Conservation (phyloP, 805 yeast species). For the Pichia phayaonensis region DNA sequence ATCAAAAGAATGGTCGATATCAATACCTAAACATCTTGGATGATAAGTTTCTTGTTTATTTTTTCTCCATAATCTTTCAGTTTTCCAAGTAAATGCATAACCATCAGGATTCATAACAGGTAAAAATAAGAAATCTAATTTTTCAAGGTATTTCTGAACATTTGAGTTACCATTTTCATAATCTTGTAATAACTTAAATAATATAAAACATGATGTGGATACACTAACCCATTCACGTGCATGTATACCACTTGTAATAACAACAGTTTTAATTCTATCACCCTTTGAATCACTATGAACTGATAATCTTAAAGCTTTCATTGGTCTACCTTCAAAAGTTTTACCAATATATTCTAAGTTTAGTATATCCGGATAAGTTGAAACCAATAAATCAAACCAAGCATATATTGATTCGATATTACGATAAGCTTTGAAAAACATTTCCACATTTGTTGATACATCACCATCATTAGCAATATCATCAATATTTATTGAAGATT, state of each 20-base stretch:
- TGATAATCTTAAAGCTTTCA: slow-evolving; percentile 59
- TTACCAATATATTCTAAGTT: slow-evolving; percentile 61
- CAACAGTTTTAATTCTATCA: slow-evolving; percentile 48
- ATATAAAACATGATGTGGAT: slow-evolving; percentile 54
- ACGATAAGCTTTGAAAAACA: slow-evolving; percentile 66
- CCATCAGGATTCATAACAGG: slow-evolving; percentile 93
- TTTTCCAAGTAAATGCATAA: slow-evolving; percentile 72
- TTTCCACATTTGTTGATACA: slow-evolving; percentile 28
- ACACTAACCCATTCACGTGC: slow-evolving; percentile 88
- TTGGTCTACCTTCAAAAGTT: slow-evolving; percentile 67
- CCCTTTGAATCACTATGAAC: slow-evolving; percentile 32
- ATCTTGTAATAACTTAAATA: slow-evolving; percentile 40
- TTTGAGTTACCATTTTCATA: slow-evolving; percentile 35
- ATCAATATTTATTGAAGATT: not conserved
- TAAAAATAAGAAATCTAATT: slow-evolving; percentile 64
- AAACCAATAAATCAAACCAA: slow-evolving; percentile 59
- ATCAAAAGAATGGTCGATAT: slow-evolving; percentile 77
- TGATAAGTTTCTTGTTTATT: slow-evolving; percentile 70
- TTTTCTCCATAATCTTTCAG: slow-evolving; percentile 82
- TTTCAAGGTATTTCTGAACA: slow-evolving; percentile 41
- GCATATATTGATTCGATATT: slow-evolving; percentile 59
- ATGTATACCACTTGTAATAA: slow-evolving; percentile 78
- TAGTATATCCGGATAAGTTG: slow-evolving; percentile 59
- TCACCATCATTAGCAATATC: not conserved
- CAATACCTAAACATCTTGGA: slow-evolving; percentile 71